A percentile compares a stretch with the other conserved stretches of the same genome.
These are phyloP conservation scores for Centaurea solstitialis DNA, from an alignment of 129 eudicot species.

Conservation along the genomic window DNA sequence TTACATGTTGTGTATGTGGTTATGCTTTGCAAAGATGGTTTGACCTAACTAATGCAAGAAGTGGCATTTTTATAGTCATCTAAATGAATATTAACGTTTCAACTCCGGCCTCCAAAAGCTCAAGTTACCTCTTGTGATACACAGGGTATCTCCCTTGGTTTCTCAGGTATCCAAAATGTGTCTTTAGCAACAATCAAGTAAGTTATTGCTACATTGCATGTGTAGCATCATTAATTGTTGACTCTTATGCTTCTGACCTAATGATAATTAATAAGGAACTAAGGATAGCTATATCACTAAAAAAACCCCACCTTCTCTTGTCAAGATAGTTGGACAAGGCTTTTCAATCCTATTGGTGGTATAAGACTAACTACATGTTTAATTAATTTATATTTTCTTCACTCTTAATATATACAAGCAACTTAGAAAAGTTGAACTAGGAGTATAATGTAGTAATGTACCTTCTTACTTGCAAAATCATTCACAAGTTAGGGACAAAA, in stretches of 20 bases:
- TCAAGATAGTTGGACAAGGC: background rate
- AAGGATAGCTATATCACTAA: background rate
- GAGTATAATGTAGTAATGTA: slow-evolving; percentile 3
- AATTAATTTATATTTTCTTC: background rate
- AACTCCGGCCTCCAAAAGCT: background rate
- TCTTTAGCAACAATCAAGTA: background rate
- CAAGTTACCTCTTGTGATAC: background rate
- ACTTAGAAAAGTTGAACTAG: background rate
- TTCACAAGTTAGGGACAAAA: background rate
- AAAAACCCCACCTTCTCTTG: background rate
- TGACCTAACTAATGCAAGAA: background rate
- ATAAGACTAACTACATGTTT: background rate
- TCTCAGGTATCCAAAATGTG: background rate
- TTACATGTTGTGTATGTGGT: background rate
- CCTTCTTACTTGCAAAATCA: background rate
- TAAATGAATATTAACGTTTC: background rate
- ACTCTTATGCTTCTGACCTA: background rate
- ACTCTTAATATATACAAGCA: background rate
- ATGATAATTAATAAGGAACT: background rate
- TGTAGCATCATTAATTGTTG: background rate
- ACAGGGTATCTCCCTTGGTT: background rate
- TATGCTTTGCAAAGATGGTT: background rate
- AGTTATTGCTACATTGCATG: background rate
- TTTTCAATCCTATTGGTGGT: background rate
- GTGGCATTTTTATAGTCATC: background rate